phyloP scores from a whole-genome alignment of 2,329 filamentous ascomycete genomes.

The Chalaropsis ovoidea region DNA sequence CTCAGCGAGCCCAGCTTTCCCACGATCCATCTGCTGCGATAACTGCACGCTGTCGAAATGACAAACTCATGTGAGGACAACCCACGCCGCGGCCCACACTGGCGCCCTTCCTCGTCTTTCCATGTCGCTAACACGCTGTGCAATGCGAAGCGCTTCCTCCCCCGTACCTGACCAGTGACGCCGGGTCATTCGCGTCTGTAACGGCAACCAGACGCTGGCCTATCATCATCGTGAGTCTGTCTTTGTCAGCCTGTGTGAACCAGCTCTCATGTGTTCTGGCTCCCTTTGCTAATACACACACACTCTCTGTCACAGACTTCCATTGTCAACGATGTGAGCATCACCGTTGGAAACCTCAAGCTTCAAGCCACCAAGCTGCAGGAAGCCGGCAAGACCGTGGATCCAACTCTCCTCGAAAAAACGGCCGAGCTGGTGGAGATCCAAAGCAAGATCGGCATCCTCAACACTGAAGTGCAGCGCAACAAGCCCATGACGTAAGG shows the following conservation, averaged over 20 bases:
- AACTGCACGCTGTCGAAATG: background rate
- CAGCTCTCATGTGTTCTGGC: background rate
- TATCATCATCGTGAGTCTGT: conserved; percentile 63
- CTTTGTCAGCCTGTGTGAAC: background rate
- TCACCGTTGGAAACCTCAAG: conserved; percentile 49
- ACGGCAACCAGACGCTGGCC: conserved; percentile 88
- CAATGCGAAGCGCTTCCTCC: conserved; percentile 40
- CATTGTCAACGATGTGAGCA: conserved; percentile 89
- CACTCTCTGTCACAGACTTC: conserved; percentile 59
- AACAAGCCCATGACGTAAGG: conserved; percentile 63
- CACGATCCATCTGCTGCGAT: background rate
- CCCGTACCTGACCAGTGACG: conserved; percentile 68
- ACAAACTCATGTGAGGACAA: background rate
- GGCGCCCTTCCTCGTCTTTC: background rate
- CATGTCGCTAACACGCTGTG: background rate
- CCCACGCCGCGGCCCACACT: background rate
- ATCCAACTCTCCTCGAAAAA: conserved; percentile 12
- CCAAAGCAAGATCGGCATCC: conserved; percentile 76
- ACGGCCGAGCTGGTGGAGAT: conserved; percentile 31
- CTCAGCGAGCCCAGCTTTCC: background rate
- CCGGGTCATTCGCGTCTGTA: conserved; percentile 73
- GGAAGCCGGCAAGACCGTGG: conserved; percentile 8
- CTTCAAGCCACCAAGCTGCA: conserved; percentile 48
- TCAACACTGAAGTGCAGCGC: conserved; percentile 95
- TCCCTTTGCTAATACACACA: background rate